phyloP scores from a whole-genome alignment of 2,329 filamentous ascomycete species.

The Colletotrichum brevisporum region DNA sequence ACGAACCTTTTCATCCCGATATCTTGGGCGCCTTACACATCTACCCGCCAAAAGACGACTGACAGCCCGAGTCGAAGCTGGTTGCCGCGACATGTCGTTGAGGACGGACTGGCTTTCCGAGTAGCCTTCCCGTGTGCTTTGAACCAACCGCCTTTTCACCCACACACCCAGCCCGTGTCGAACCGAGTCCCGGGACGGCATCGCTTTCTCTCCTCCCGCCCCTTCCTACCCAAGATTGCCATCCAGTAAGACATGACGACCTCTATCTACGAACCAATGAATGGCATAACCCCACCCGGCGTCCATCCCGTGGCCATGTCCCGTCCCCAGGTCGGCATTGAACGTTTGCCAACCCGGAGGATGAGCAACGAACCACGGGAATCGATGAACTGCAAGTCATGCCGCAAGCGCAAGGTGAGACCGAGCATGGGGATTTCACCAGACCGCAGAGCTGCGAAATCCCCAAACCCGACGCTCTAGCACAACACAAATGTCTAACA shows the following conservation, averaged over 20 bases:
- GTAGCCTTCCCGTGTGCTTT: slow-evolving; percentile 20
- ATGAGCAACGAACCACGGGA: slow-evolving; percentile 83
- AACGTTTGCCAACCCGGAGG: slow-evolving; percentile 80
- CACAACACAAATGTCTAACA: slow-evolving; percentile 27
- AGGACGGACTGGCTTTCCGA: slow-evolving; percentile 14
- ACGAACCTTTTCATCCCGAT: not conserved
- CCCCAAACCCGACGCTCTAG: not conserved
- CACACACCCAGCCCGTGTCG: not conserved
- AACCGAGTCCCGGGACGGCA: not conserved
- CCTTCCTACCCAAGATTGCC: not conserved
- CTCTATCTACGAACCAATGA: slow-evolving; percentile 57
- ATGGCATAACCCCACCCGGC: slow-evolving; percentile 58
- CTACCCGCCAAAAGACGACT: slow-evolving; percentile 6
- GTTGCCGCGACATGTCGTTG: slow-evolving; percentile 30
- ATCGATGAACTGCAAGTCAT: slow-evolving; percentile 97
- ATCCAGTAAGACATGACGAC: slow-evolving; percentile 53
- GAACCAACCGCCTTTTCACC: slow-evolving; percentile 7
- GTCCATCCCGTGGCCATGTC: slow-evolving; percentile 72
- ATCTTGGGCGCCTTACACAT: not conserved
- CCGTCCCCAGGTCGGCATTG: slow-evolving; percentile 84
- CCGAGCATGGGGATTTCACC: not conserved
- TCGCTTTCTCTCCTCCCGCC: not conserved
- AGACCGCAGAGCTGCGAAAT: not conserved
- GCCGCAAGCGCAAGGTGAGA: slow-evolving; percentile 88
- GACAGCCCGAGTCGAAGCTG: not conserved